phyloP scores from a whole-genome alignment of 176 grass and related monocot species.

The Hordeum vulgare region DNA sequence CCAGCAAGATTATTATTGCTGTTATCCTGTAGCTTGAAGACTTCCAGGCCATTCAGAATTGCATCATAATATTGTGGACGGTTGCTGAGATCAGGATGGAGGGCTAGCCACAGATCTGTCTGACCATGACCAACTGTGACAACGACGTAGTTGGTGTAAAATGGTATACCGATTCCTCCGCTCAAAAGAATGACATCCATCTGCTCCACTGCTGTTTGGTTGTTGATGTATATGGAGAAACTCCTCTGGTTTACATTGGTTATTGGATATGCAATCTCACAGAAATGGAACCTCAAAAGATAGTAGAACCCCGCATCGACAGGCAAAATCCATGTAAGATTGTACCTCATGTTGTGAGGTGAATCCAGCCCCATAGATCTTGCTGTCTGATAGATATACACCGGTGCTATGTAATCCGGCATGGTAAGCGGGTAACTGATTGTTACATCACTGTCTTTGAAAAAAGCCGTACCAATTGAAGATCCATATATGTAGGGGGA shows the following conservation, averaged over 20 bases:
- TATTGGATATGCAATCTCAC: not conserved
- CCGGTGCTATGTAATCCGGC: slow-evolving; percentile 3
- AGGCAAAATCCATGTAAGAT: slow-evolving; percentile 28
- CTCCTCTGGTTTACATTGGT: slow-evolving; percentile 13
- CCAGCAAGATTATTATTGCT: not conserved
- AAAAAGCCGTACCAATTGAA: not conserved
- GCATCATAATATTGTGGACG: not conserved
- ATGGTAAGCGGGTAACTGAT: not conserved
- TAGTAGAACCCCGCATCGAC: slow-evolving; percentile 27
- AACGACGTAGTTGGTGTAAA: slow-evolving; percentile 5
- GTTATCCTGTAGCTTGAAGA: slow-evolving; percentile 20
- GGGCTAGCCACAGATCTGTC: slow-evolving; percentile 9
- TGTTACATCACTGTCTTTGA: not conserved
- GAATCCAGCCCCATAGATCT: slow-evolving; percentile 20
- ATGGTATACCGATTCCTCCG: not conserved
- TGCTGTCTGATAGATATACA: not conserved
- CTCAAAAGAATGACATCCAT: slow-evolving; percentile 19
- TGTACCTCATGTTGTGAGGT: slow-evolving; percentile 6
- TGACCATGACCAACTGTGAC: not conserved
- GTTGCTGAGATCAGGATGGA: not conserved
- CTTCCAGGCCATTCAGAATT: slow-evolving; percentile 38
- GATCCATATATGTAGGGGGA: slow-evolving; percentile 21
- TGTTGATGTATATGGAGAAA: slow-evolving; percentile 33
- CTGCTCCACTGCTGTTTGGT: not conserved
- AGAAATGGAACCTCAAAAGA: slow-evolving; percentile 32